Evolutionary conservation across 2,329 filamentous ascomycete species (phyloP).

Genomic region (Aspergillus sp.): DNA sequence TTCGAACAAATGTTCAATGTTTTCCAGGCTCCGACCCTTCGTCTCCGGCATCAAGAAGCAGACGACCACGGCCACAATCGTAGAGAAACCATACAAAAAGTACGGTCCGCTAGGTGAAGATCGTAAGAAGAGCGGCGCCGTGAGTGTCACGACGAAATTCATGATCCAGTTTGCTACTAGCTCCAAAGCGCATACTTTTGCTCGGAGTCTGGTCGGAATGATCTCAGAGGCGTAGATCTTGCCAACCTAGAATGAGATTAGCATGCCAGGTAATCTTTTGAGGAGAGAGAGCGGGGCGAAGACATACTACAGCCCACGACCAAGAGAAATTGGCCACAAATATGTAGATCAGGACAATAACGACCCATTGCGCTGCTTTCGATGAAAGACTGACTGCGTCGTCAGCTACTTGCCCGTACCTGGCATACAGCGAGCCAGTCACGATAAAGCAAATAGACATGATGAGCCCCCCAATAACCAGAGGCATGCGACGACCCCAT

Average conservation of each 20-base stretch:
- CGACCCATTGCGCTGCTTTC: constrained; percentile 16
- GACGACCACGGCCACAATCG: constrained; percentile 10
- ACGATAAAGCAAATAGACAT: constrained; percentile 23
- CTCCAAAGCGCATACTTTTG: constrained; percentile 16
- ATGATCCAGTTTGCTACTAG: constrained; percentile 16
- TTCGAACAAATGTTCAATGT: constrained; percentile 14
- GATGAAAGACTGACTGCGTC: constrained; percentile 18
- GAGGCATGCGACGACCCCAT: constrained; percentile 28
- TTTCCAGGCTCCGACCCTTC: constrained; percentile 14
- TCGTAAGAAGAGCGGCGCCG: constrained; percentile 12
- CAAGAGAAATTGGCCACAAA: constrained; percentile 30
- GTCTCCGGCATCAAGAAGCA: constrained; percentile 18
- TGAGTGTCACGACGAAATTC: constrained; percentile 13
- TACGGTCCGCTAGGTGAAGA: constrained; percentile 15
- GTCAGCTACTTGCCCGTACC: constrained; percentile 11
- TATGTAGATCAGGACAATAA: constrained; percentile 31
- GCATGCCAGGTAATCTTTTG: not conserved
- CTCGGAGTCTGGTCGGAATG: constrained; percentile 12
- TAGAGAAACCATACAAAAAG: constrained; percentile 15
- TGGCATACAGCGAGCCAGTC: constrained; percentile 14
- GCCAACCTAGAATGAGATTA: constrained; percentile 11
- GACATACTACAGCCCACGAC: constrained; percentile 26
- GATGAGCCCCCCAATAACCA: constrained; percentile 26
- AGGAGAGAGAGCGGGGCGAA: not conserved
- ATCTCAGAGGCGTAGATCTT: constrained; percentile 19